Base-by-base conservation (phyloP, 805 yeast genomes). In the Kodamaea leandrae region DNA sequence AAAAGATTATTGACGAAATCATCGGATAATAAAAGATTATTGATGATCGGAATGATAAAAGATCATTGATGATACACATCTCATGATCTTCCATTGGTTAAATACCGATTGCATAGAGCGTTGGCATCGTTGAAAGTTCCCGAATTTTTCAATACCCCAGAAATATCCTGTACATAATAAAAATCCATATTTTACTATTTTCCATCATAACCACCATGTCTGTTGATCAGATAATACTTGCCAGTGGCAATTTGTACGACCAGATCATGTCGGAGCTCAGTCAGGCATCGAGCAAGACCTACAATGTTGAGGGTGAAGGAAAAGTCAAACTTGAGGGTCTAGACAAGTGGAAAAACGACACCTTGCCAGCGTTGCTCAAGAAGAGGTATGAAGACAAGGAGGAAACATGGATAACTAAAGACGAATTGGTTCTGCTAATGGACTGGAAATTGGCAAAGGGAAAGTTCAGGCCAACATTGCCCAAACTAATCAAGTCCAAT, bases 381-480 rank as follows among this genome's bases (percentile, higher is more conserved):
- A 15, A 45, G 13, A 46, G 76, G 32, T 52, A 52, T 42, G 45
- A 52, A 3, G 40, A 49, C 9, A 40, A 45, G 3, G 37, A 50
- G 23, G 24, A 52, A 25, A 38, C 53, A n/a, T 58, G 62, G 58
- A 36, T 73, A 10, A 60, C 61, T n/a, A 64, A 64, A 43, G 58
- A 54, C 1, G 78, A 74, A 46, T 60, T 74, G 50, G 53, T 48
- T 3, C 52, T 63, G 18, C 47, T 73, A 28, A 63, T 74, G 72
- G 77, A 72, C 42, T 74, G 78, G 79, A 74, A 74, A 37, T 60
- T 74, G 32, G 57, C 59, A n/a, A 54, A 51, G 35, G 63, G 63
- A 1, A 72, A 68, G 38, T 74, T 68, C 45, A 54, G 79, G 17
- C 75, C 78, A 2, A 61, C 64, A 2, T 56, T 74, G 8, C 68